Evolutionary conservation across 2,329 filamentous ascomycete species (phyloP).

Genomic region (Colletotrichum tabaci): DNA sequence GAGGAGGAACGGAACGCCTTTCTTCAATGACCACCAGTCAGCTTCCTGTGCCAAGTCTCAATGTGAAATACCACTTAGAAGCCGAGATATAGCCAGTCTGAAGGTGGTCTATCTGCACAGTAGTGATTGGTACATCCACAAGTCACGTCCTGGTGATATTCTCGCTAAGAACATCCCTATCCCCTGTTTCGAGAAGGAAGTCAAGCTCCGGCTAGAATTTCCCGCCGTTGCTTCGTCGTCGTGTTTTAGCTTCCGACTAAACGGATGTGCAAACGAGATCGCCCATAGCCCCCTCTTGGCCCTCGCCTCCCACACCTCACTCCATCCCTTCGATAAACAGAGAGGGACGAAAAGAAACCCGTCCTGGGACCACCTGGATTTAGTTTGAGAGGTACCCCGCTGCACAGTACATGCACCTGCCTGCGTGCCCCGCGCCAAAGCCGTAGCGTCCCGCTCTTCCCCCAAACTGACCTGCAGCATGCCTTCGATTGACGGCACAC

Average conservation of each 20-base stretch:
- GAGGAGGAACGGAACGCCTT: not conserved
- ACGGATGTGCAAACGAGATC: conserved; percentile 9
- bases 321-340: not conserved
- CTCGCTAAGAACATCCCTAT: not conserved
- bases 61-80: not conserved
- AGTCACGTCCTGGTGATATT: not conserved
- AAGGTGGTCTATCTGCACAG: not conserved
- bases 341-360: conserved; percentile 8
- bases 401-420: not conserved
- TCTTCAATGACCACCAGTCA: not conserved
- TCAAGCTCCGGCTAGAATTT: conserved; percentile 25
- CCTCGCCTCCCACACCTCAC: too few species aligned
- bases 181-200: conserved; percentile 1
- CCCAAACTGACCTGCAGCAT: conserved; percentile 28
- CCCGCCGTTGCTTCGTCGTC: not conserved
- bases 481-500: conserved; percentile 25
- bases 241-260: conserved; percentile 17
- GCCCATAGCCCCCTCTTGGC: conserved; percentile 4
- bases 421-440: conserved; percentile 25
- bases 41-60: not conserved
- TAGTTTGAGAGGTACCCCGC: too few species aligned
- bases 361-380: not conserved
- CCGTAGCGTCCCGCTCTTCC: conserved; percentile 19
- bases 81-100: not conserved
- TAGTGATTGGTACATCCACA: not conserved